Evolutionary conservation across 2,329 filamentous ascomycete species (phyloP).

Genomic region (Fusarium cyanostomum): DNA sequence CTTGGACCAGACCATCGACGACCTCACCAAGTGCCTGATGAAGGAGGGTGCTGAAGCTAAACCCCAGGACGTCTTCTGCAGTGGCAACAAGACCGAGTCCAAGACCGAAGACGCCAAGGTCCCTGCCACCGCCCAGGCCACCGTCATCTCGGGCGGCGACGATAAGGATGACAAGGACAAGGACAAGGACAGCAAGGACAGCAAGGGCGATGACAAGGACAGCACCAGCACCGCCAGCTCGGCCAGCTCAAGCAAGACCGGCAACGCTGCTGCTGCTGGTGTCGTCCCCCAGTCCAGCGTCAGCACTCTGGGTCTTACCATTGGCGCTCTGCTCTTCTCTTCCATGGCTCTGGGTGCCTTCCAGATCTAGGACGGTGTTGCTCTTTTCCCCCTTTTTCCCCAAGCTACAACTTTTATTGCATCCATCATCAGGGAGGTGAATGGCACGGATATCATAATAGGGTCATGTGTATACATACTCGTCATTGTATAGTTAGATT

Average conservation of each 20-base stretch:
- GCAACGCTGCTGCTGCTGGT: conserved; percentile 37
- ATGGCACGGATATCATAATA: conserved; percentile 26
- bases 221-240: conserved; percentile 22
- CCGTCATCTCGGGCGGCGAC: conserved; percentile 42
- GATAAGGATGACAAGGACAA: conserved; percentile 15
- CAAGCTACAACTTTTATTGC: conserved; percentile 18
- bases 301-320: conserved; percentile 46
- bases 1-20: conserved; percentile 43
- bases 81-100: conserved; percentile 46
- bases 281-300: conserved; percentile 38
- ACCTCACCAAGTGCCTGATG: conserved; percentile 51
- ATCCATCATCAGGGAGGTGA: conserved; percentile 3
- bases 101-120: conserved; percentile 41
- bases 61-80: conserved; percentile 56
- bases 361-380: conserved; percentile 32
- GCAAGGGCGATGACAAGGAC: conserved; percentile 14
- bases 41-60: conserved; percentile 46
- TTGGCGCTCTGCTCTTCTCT: conserved; percentile 51
- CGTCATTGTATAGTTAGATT: conserved; percentile 18
- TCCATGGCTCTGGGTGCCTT: conserved; percentile 42
- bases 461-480: conserved; percentile 10
- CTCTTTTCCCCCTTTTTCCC: conserved; percentile 6
- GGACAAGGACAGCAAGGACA: conserved; percentile 9
- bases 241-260: conserved; percentile 22
- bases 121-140: conserved; percentile 46